Evolutionary conservation across 306 rosid species (phyloP).

Genomic region (Prunus dulcis): DNA sequence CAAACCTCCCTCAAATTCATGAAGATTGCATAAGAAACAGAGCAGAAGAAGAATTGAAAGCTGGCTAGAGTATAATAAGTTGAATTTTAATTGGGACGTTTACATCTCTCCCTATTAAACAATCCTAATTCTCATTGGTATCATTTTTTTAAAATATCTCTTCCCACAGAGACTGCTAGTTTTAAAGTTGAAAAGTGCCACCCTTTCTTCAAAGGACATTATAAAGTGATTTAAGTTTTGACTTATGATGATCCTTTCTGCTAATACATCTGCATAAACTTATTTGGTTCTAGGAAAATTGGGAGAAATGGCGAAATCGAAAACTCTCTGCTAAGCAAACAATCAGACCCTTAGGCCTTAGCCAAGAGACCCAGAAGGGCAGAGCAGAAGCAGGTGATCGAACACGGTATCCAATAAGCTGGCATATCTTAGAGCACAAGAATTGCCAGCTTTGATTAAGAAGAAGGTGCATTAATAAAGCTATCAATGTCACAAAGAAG

Average conservation of each 20-base stretch:
- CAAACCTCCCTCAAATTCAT: conserved; percentile 35
- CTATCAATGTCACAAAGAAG: conserved; percentile 3
- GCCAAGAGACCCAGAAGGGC: not conserved
- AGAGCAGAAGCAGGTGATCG: not conserved
- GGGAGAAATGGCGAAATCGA: not conserved
- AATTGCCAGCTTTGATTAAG: conserved; percentile 15
- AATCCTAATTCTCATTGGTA: not conserved
- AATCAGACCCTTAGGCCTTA: not conserved
- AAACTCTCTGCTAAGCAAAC: not conserved
- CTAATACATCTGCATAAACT: not conserved
- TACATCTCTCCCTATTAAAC: not conserved
- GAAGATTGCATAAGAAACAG: conserved; percentile 37
- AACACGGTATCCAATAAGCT: conserved; percentile 5
- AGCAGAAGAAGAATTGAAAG: conserved; percentile 48
- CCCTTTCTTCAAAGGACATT: not conserved
- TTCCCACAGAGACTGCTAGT: conserved; percentile 1
- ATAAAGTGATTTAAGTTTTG: not conserved
- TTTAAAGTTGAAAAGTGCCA: conserved; percentile 11
- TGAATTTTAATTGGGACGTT: not conserved
- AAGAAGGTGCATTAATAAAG: not conserved
- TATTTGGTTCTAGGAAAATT: too few species aligned
- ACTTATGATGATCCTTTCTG: not conserved
- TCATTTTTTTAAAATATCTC: not conserved
- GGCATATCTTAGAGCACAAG: conserved; percentile 36
- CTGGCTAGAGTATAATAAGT: conserved; percentile 33